Conservation (phyloP, 352 stramenopile genomes). For the Phytophthora chlamydospora region DNA sequence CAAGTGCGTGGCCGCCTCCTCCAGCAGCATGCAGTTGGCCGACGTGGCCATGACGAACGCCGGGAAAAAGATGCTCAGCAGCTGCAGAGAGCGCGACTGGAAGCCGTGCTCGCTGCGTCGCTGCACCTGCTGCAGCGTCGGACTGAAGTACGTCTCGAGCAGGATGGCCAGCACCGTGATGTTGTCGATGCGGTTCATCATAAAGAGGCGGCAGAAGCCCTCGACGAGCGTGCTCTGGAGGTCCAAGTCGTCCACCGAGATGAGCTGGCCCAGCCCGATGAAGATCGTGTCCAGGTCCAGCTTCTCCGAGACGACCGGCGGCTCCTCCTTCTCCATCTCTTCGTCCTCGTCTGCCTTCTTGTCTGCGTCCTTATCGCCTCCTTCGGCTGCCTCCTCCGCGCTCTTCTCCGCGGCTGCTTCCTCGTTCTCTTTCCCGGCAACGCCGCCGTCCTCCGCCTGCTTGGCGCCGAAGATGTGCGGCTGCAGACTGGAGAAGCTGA, state of each 20-base stretch:
- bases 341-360: constrained; percentile 30
- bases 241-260: constrained; percentile 65
- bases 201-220: constrained; percentile 77
- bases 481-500: constrained; percentile 65
- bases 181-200: constrained; percentile 74
- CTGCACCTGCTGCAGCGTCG: constrained; percentile 61
- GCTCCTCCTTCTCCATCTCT: constrained; percentile 35
- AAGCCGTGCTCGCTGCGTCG: constrained; percentile 58
- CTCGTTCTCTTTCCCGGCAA: constrained; percentile 4
- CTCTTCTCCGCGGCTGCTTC: constrained; percentile 9
- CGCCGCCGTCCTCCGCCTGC: constrained; percentile 17
- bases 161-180: constrained; percentile 65
- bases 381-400: constrained; percentile 4
- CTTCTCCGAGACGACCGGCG: constrained; percentile 26
- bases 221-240: constrained; percentile 79
- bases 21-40: constrained; percentile 62
- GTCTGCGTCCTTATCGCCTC: constrained; percentile 17
- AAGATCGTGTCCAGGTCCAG: constrained; percentile 67
- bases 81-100: constrained; percentile 67
- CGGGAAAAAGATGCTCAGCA: constrained; percentile 81
- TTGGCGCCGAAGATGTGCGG: constrained; percentile 52
- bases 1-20: constrained; percentile 69
- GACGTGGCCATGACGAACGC: constrained; percentile 62
- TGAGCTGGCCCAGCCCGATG: constrained; percentile 58
- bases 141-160: constrained; percentile 79